Percentiles rank a stretch among this genome's conserved stretches.
phyloP scores from a whole-genome alignment of 1,139 yeast species.

The Saccharomyces hybrid region DNA sequence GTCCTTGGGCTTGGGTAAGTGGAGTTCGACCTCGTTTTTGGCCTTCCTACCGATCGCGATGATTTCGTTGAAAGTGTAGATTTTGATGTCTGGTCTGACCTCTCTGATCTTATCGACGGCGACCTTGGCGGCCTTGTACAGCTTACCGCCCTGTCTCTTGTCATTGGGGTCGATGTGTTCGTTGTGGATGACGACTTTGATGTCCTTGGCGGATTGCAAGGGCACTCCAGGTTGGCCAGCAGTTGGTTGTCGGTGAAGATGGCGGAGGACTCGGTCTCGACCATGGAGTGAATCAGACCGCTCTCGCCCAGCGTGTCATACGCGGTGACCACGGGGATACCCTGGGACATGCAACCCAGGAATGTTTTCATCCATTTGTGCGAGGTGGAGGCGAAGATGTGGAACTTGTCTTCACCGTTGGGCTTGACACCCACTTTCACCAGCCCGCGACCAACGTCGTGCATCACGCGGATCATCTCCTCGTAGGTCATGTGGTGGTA shows the following conservation, averaged over 20 bases:
- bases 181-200: too few species aligned
- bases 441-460: constrained; percentile 67
- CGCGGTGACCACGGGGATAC: constrained; percentile 87
- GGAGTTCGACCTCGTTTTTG: constrained; percentile 28
- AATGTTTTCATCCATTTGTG: constrained; percentile 88
- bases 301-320: constrained; percentile 93
- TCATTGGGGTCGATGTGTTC: too few species aligned
- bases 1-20: constrained; percentile 62
- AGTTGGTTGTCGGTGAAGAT: too few species aligned
- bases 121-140: constrained; percentile 35
- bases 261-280: constrained; percentile 43
- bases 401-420: constrained; percentile 53
- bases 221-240: too few species aligned
- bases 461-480: constrained; percentile 45
- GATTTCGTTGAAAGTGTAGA: constrained; percentile 61
- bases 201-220: too few species aligned
- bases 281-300: constrained; percentile 81
- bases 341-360: constrained; percentile 67
- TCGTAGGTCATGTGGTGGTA: constrained; percentile 45
- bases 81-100: constrained; percentile 68
- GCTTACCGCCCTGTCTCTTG: constrained; percentile 19
- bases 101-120: constrained; percentile 54
- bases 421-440: constrained; percentile 68
- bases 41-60: constrained; percentile 52
- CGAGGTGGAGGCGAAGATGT: constrained; percentile 80